Conservation (phyloP, 345 rosid species). For the Tarenaya hassleriana region DNA sequence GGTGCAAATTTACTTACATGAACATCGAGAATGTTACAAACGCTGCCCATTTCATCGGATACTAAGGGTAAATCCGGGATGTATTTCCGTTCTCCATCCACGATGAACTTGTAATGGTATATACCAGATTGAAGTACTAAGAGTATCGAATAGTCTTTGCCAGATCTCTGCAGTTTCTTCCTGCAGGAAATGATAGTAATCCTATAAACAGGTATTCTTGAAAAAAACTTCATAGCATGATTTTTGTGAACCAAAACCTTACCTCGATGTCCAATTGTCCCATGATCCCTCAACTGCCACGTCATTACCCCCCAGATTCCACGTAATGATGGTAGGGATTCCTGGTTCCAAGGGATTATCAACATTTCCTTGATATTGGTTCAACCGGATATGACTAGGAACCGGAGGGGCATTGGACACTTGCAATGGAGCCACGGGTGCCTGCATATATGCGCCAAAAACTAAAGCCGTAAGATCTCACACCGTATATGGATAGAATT, state of each 20-base stretch:
- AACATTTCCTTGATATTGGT: constrained; percentile 40
- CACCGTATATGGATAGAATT: constrained; percentile 13
- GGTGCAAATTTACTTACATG: constrained; percentile 41
- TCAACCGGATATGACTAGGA: constrained; percentile 40
- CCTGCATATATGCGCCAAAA: constrained; percentile 35
- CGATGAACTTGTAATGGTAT: constrained; percentile 82
- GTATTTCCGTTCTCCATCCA: constrained; percentile 81
- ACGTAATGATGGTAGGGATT: constrained; percentile 68
- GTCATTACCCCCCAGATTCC: constrained; percentile 84
- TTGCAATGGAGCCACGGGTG: constrained; percentile 59
- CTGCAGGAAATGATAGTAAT: constrained; percentile 31
- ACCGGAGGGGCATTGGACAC: constrained; percentile 40
- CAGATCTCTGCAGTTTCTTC: constrained; percentile 68
- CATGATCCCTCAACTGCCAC: constrained; percentile 90
- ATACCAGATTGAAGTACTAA: constrained; percentile 72
- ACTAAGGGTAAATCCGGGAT: constrained; percentile 71
- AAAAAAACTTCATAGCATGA: not conserved
- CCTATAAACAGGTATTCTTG: not conserved
- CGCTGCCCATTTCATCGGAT: constrained; percentile 55
- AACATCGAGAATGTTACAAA: constrained; percentile 81
- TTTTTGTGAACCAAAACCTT: not conserved
- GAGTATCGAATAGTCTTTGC: constrained; percentile 73
- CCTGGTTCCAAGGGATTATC: constrained; percentile 47
- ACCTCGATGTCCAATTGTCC: constrained; percentile 89
- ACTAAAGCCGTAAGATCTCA: constrained; percentile 8